Base-by-base conservation (phyloP, 2,329 filamentous ascomycete species). In the Amauroascus verrucosus region DNA sequence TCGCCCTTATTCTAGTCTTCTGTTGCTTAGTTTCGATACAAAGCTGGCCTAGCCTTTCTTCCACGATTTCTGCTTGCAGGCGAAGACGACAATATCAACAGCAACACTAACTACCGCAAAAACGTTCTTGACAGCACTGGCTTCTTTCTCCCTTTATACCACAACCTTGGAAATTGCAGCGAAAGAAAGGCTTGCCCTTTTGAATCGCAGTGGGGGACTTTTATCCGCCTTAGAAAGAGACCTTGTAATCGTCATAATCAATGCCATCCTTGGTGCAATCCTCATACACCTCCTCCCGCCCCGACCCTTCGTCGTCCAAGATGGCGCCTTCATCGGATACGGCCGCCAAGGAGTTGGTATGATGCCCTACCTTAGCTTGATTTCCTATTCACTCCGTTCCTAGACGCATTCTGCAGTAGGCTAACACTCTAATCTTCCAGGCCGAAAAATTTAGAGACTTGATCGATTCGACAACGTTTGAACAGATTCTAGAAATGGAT, bases 401-500 rank as follows among this genome's bases (percentile, higher is more conserved):
- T 43, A 24, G 33, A 37, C n/a, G 33, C 33, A n/a, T 9, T 9
- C 5, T 37, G 11, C 4, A 14, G 37, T 6, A 16, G 11, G 37
- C 37, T 40, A 11, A 40, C 37, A 35, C 7, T 18, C 37, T 16
- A 5, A 8, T 5, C 13, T 22, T 54, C 55, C 59, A 71, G 68
- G 66, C 73, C 70, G 72, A 75, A 61, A 71, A 77, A 58, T 73
- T 70, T 51, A 66, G 69, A 75, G 86, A 93, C 60, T 77, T 78
- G 66, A 83, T 98, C 70, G 91, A 97, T 69, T 73, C 76, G 57
- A 68, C 71, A 53, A 95, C 89, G 54, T 98, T 98, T 64, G 83
- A 84, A 63, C 93, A 97, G 75, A 97, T 98, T 67, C 81, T 97
- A 58, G 93, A 97, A 71, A 96, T 98, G 91, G 93, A 98, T 69